Evolutionary conservation across 208 protist genomes (phyloP).

Genomic region (Phytomonas sp.): DNA sequence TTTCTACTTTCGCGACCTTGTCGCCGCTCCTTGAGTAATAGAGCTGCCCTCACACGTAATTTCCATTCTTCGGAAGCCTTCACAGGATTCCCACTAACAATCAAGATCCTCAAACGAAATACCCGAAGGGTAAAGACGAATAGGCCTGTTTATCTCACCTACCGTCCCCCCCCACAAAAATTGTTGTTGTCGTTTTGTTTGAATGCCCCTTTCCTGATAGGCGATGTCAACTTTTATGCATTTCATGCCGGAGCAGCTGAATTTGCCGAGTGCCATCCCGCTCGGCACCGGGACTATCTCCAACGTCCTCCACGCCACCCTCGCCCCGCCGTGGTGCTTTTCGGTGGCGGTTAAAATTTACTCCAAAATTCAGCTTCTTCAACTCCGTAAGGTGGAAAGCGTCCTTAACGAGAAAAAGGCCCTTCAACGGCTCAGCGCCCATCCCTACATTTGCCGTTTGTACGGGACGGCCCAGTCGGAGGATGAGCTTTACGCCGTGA

Average conservation of each 20-base stretch:
- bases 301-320: slow-evolving; percentile 51
- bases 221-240: slow-evolving; percentile 19
- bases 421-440: slow-evolving; percentile 45
- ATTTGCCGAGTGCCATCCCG: slow-evolving; percentile 37
- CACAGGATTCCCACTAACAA: background rate
- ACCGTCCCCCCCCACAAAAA: background rate
- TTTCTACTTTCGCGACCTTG: background rate
- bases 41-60: background rate
- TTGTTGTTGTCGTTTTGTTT: background rate
- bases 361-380: slow-evolving; percentile 82
- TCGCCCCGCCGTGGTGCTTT: slow-evolving; percentile 20
- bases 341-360: slow-evolving; percentile 82
- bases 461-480: slow-evolving; percentile 82
- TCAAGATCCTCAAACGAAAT: background rate
- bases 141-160: background rate
- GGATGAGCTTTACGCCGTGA: slow-evolving; percentile 89
- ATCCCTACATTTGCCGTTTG: slow-evolving; percentile 77
- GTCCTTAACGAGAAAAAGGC: slow-evolving; percentile 81
- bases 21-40: background rate
- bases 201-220: background rate
- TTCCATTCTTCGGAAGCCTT: background rate
- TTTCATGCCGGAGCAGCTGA: slow-evolving; percentile 53
- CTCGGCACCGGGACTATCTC: slow-evolving; percentile 81
- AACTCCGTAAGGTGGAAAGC: slow-evolving; percentile 73
- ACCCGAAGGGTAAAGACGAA: background rate